Evolutionary conservation across 2,329 filamentous ascomycete genomes (phyloP), one percentile per base, ranked within the genome.

Genomic region (Gyromitra esculenta): DNA sequence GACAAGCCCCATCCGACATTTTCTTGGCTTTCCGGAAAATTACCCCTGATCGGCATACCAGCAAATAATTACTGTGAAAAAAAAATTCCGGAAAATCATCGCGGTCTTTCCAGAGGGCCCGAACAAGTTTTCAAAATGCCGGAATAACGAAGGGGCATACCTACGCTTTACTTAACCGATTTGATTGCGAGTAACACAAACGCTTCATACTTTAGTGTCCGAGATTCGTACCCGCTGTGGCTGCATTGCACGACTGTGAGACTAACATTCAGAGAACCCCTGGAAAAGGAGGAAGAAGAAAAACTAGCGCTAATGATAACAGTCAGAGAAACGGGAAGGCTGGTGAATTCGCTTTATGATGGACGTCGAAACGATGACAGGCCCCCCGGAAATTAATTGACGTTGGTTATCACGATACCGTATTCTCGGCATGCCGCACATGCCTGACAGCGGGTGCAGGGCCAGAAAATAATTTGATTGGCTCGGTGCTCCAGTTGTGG

Each of bases 21-120:
- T 63, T 48, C 56, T 60, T 62, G 56, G 21, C 67, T 60, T 31
- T 37, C 45, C 57, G 57, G 57, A 71, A 71, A 71, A 71, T 54
- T 71, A 64, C 48, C 68, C 68, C 68, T 71, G 68, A 64, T 71
- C 57, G 54, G 48, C 68, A 63, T 45, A 56, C 37, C 18, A 45
- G 15, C 43, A 15, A 13, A 15, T 13, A 45, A 35, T 9, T 21
- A 56, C 9, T 31, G 21, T 4, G 8, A 9, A 8, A n/a, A 11
- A 31, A 13, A 35, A 56, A 56, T 35, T 7, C 2, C 11, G 11
- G 52, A 13, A 18, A 25, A 18, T 35, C 31, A 56, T 35, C 9
- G 15, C 4, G 8, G 52, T 31, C 52, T 15, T 35, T 52, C 48
- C 15, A 31, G 11, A 31, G 18, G 18, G 13, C 21, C 8, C 9